Percentiles rank a stretch among this genome's conserved stretches.
phyloP scores from a whole-genome alignment of 2,329 filamentous ascomycete genomes.

The Verruconis gallopava region DNA sequence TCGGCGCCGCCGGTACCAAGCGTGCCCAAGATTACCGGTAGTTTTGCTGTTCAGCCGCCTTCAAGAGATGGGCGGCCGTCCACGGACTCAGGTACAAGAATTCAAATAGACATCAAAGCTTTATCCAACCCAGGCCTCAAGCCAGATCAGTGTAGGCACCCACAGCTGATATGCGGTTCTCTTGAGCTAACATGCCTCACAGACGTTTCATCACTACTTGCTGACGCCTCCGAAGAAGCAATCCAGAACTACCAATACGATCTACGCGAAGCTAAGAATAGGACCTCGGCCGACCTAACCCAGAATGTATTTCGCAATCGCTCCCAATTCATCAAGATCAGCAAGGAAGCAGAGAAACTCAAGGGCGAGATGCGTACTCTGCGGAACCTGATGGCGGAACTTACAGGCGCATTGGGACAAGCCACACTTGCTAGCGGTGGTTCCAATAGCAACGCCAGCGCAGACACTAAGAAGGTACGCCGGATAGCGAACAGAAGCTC shows the following conservation, averaged over 20 bases:
- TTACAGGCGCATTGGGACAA: constrained; percentile 44
- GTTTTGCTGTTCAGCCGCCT: constrained; percentile 39
- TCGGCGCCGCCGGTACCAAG: constrained; percentile 52
- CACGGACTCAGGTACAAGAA: constrained; percentile 34
- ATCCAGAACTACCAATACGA: constrained; percentile 70
- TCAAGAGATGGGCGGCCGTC: constrained; percentile 19
- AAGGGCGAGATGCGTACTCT: constrained; percentile 92
- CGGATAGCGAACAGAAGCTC: constrained; percentile 73
- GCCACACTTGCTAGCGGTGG: constrained; percentile 22
- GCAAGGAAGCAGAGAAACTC: constrained; percentile 95
- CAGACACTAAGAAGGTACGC: constrained; percentile 25
- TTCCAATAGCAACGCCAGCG: constrained; percentile 15
- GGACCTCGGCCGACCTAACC: constrained; percentile 73
- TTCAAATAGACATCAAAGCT: constrained; percentile 62
- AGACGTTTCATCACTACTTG: constrained; percentile 57
- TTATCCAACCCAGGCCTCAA: constrained; percentile 67
- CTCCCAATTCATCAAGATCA: constrained; percentile 98
- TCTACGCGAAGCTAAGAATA: constrained; percentile 61
- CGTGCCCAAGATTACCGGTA: constrained; percentile 46
- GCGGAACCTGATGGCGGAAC: constrained; percentile 79
- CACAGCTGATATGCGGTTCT: not conserved
- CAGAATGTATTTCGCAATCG: constrained; percentile 95
- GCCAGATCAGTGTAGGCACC: constrained; percentile 59
- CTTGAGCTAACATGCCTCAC: constrained; percentile 10
- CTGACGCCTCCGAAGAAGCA: constrained; percentile 77